These are phyloP conservation scores for Leishmania gerbilli DNA, from an alignment of 208 protist species.

Conservation along the genomic window DNA sequence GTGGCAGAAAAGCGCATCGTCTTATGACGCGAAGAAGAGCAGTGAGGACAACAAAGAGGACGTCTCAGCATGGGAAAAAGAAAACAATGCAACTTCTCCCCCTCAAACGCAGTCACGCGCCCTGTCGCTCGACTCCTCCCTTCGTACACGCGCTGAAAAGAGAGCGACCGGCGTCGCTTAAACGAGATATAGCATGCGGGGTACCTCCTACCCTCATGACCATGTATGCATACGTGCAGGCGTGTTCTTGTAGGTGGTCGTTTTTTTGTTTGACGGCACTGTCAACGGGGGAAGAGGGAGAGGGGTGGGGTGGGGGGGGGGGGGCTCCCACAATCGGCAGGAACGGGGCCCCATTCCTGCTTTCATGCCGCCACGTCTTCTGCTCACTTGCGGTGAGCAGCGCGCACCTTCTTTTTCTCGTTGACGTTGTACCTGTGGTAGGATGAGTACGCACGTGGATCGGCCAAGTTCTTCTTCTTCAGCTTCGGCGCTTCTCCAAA, in stretches of 20 bases:
- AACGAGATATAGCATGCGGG: not conserved
- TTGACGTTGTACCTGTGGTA: constrained; percentile 93
- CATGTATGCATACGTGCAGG: not conserved
- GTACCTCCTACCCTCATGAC: too few relatives aligned
- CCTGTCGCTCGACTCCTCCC: not conserved
- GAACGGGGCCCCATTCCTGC: not conserved
- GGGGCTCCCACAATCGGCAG: not conserved
- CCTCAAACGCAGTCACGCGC: not conserved
- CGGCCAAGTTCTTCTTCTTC: constrained; percentile 64
- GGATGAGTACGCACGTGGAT: constrained; percentile 63
- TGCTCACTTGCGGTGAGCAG: constrained; percentile 57
- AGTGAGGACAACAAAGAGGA: not conserved
- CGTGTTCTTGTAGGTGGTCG: not conserved
- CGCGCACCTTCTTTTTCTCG: constrained; percentile 85
- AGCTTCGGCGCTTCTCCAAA: constrained; percentile 68
- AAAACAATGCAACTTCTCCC: not conserved
- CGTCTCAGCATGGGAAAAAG: not conserved
- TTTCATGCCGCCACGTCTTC: not conserved
- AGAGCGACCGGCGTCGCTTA: constrained; percentile 1
- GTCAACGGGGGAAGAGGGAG: not conserved
- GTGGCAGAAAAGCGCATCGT: not conserved
- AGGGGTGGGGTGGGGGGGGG: too few relatives aligned
- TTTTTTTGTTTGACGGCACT: not conserved
- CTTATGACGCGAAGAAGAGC: not conserved
- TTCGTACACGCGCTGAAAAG: not conserved